Evolutionary conservation across 1,284 basidiomycete species (phyloP), one percentile per base, ranked within the genome.

Genomic region (Naganishia liquefaciens): DNA sequence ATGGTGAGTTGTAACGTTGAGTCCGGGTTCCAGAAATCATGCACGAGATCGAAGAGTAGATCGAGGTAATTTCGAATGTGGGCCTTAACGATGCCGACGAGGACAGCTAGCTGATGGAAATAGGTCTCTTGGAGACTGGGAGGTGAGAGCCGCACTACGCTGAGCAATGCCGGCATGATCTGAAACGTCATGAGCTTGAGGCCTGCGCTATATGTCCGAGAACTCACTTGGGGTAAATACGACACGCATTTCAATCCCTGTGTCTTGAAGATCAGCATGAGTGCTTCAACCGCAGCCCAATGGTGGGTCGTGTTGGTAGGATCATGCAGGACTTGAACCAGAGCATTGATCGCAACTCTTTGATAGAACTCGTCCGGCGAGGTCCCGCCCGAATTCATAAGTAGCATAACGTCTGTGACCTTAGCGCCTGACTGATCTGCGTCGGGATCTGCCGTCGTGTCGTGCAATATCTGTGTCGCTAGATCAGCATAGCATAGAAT

Each of bases 241-340:
- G 91, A 87, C 33, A 97, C 94, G 76, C 94, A 98, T 82, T 94
- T 93, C 73, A 99, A 81, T 9, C 96, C 92, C 76, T 99, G 93
- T 0, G 94, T 98, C 79, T 95, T 93, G 85, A 99, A 99, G 69
- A 99, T 98, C 67, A 94, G 91, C 92, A 99, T 99, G 73, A 99
- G 90, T 2, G 95, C 94, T 77, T 99, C 94, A 70, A 99, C 95
- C 66, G 95, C 95, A 51, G 88, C 91, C 77, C 93, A 88, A 72
- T 98, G 93, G 72, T 93, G 88, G 68, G 83, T 86, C 73, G 84
- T 88, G 69, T 95, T 82, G 5, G 92, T 88, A 64, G 90, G 87
- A 74, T 98, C 96, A 74, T 89, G 90, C 70, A 99, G 81, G 63
- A 99, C 91, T 58, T 86, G 85, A 52, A 99, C 84, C 25, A 99